These are phyloP conservation scores for Vinca minor DNA, from an alignment of 257 asterid species.

Conservation along the genomic window DNA sequence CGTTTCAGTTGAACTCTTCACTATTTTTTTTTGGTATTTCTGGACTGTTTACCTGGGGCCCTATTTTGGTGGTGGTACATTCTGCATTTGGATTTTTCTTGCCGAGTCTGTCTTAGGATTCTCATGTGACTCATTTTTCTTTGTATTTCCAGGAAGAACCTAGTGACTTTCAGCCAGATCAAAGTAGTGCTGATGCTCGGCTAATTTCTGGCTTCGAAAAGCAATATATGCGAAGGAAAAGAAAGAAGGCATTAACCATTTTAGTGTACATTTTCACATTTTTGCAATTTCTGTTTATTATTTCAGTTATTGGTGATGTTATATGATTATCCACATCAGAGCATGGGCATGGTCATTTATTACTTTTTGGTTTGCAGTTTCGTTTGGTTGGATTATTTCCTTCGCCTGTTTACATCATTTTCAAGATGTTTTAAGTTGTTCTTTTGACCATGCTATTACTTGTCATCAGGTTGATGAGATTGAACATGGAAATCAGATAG, in stretches of 20 bases:
- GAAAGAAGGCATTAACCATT: slow-evolving; percentile 29
- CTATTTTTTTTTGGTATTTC: neutral
- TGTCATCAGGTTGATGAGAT: slow-evolving; percentile 31
- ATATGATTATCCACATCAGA: neutral
- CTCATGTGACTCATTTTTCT: slow-evolving; percentile 11
- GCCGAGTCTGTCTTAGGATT: neutral
- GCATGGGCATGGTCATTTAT: neutral
- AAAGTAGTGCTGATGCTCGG: slow-evolving; percentile 21
- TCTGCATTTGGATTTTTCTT: neutral
- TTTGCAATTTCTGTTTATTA: neutral
- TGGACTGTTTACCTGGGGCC: neutral
- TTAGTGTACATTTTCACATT: slow-evolving; percentile 27
- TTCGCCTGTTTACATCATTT: neutral
- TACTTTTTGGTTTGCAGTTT: neutral
- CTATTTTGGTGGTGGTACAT: neutral
- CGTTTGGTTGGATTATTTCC: neutral
- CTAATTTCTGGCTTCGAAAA: slow-evolving; percentile 24
- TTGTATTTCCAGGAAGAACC: slow-evolving; percentile 33
- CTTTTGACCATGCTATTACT: slow-evolving; percentile 15
- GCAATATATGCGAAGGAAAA: slow-evolving; percentile 23
- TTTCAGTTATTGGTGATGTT: neutral
- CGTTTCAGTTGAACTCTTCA: neutral
- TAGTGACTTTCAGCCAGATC: slow-evolving; percentile 22
- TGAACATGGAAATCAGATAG: slow-evolving; percentile 24
- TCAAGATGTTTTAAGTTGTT: neutral